These are phyloP conservation scores for Pseudevernia furfuracea DNA, from an alignment of 495 filamentous ascomycete genomes.

Conservation along the genomic window DNA sequence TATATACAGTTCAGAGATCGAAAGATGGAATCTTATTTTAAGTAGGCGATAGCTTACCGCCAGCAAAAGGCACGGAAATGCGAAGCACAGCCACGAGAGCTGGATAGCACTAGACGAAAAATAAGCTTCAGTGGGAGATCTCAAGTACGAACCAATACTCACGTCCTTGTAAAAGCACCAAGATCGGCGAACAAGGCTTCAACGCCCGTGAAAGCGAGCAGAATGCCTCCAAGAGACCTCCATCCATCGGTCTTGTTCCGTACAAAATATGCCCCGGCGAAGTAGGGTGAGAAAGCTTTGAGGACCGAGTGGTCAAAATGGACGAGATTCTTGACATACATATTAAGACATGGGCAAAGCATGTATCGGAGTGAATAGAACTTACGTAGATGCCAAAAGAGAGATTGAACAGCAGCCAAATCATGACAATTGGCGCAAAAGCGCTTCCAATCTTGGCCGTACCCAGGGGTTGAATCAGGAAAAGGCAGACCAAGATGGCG, in stretches of 20 bases:
- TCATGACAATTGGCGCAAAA: conserved; percentile 65
- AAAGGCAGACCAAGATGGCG: conserved; percentile 61
- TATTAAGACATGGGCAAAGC: conserved; percentile 15
- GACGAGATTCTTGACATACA: conserved; percentile 40
- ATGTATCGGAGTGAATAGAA: neutral
- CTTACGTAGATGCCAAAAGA: conserved; percentile 58
- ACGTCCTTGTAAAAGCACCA: conserved; percentile 53
- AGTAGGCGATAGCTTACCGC: conserved; percentile 32
- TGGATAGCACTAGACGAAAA: conserved; percentile 44
- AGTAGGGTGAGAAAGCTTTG: conserved; percentile 61
- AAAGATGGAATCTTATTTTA: too few species aligned
- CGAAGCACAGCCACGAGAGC: conserved; percentile 55
- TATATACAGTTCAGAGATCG: conserved; percentile 2
- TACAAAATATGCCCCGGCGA: conserved; percentile 53
- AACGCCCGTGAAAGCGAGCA: conserved; percentile 67
- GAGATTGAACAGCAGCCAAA: conserved; percentile 64
- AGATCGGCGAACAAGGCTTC: conserved; percentile 71
- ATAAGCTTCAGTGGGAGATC: neutral
- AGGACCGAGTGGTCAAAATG: conserved; percentile 58
- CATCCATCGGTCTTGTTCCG: conserved; percentile 57
- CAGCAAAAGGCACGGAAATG: conserved; percentile 60
- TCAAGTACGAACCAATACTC: neutral
- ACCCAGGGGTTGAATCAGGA: conserved; percentile 62
- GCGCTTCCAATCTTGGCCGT: conserved; percentile 53
- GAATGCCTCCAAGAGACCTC: conserved; percentile 58